Base-by-base conservation (phyloP, 306 rosid species). In the Trifolium dubium region DNA sequence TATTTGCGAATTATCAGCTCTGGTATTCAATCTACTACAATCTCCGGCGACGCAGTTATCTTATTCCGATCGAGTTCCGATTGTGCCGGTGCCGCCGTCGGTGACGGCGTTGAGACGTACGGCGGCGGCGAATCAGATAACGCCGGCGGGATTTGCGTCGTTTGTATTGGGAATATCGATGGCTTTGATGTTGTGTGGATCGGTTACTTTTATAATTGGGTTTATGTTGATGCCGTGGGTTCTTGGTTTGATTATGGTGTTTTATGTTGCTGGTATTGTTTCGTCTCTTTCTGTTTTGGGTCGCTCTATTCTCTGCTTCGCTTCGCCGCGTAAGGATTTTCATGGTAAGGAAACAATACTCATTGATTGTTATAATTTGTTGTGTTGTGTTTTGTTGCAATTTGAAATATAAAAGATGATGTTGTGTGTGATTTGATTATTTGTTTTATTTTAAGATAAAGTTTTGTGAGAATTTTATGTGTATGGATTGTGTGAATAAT, bases 161-260 rank as follows among this genome's bases (percentile, higher is more conserved):
- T 73, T 95, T 71, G 84, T 95, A 46, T 56, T 95, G 0, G 99
- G 98, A 68, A 86, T 95, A 51, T 88, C 99, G 35, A 65, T 90
- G 79, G 78, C 99, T 43, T 73, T 95, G 89, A 95, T 95, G 96
- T 87, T 95, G 1, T 89, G 98, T 56, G 99, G 99, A 66, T 92
- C 97, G 41, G 92, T 95, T 14, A 87, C 99, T 37, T 95, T 95
- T 85, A 86, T 95, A 18, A 80, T 95, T 29, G 98, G 97, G 40
- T 95, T 95, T 77, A 68, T 95, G 40, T 77, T 95, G 78, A 90
- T 95, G 98, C 97, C 99, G 0, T 95, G 98, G 99, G 88, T 92
- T 80, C 68, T 92, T 14, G 96, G 96, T 8, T 84, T 92, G 82
- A 81, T 86, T 0, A 86, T 87, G 93, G 56, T 94, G 15, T 80